A percentile compares a stretch with the other conserved stretches of the same genome.
phyloP scores from a whole-genome alignment of 768 basidiomycete species.

The Amanita subjunquillea region DNA sequence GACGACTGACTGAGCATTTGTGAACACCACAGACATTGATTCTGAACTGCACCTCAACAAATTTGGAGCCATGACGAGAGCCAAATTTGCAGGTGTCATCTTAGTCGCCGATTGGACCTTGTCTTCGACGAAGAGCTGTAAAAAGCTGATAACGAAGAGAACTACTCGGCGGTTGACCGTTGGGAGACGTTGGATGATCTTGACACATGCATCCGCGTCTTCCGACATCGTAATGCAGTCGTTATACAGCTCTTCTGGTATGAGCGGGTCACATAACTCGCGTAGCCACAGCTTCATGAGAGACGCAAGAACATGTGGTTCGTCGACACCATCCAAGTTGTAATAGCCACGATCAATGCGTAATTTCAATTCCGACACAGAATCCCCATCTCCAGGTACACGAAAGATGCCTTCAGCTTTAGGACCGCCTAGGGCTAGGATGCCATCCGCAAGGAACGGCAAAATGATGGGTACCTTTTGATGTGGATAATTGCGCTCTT shows the following conservation, averaged over 20 bases:
- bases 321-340: slow-evolving; percentile 81
- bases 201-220: slow-evolving; percentile 60
- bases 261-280: slow-evolving; percentile 85
- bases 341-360: slow-evolving; percentile 90
- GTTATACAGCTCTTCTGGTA: slow-evolving; percentile 88
- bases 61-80: slow-evolving; percentile 90
- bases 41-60: slow-evolving; percentile 79
- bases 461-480: slow-evolving; percentile 87
- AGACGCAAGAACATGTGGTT: slow-evolving; percentile 84
- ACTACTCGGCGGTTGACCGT: slow-evolving; percentile 82
- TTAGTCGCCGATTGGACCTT: slow-evolving; percentile 65
- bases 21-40: slow-evolving; percentile 83
- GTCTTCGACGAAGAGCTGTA: slow-evolving; percentile 81
- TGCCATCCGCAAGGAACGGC: slow-evolving; percentile 87
- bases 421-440: slow-evolving; percentile 79
- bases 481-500: slow-evolving; percentile 77
- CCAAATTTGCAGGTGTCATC: slow-evolving; percentile 85
- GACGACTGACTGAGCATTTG: slow-evolving; percentile 76
- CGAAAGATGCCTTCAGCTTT: slow-evolving; percentile 89
- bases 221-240: slow-evolving; percentile 68
- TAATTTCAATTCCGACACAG: slow-evolving; percentile 79
- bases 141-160: slow-evolving; percentile 81
- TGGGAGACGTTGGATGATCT: slow-evolving; percentile 69
- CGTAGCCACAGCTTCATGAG: slow-evolving; percentile 90
- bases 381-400: slow-evolving; percentile 83